Evolutionary conservation across 345 rosid genomes (phyloP), one percentile per base, ranked within the genome.

Genomic region (Populus pruinosa): DNA sequence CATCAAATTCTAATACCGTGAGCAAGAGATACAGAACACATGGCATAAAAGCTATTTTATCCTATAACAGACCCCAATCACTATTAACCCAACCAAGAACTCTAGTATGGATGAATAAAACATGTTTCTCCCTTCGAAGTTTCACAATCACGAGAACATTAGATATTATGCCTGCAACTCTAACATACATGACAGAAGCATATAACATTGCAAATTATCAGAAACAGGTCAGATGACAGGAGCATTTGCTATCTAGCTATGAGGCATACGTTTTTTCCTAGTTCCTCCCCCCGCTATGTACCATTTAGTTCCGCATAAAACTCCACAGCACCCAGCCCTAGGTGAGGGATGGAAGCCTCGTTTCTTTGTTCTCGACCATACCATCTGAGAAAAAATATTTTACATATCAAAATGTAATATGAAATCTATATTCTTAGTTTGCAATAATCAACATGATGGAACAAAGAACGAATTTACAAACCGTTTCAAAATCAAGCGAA

Each of bases 211-310:
- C 38, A 55, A 69, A 7, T 2, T 25, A 23, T 33, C 13, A 31
- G 38, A 49, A 69, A 43, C 14, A 13, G 6, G 17, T 27, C 1
- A 77, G 17, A 49, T 33, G 13, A 25, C 11, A 14, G 14, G 36
- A 31, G 53, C 63, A 44, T 38, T 16, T 35, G 67, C 25, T 31
- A 62, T 74, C 80, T 78, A 35, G 81, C 77, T 80, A 74, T 20
- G 50, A 67, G 68, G 79, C 92, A 70, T 93, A 96, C 97, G 77
- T 83, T 93, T 93, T 84, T 96, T 96, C 85, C 94, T 87, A 91
- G 90, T 93, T 86, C 99, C 99, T 67, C 99, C 99, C 72, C 99
- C 99, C 14, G 90, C 89, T 80, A 96, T 96, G 82, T 91, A 92
- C 99, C 99, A 96, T 81, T 89, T 93, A 63, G 94, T 89, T 82